A percentile compares a stretch with the other conserved stretches of the same genome.
These are phyloP conservation scores for Lactarius sanguifluus DNA, from an alignment of 768 basidiomycete genomes.

Conservation along the genomic window DNA sequence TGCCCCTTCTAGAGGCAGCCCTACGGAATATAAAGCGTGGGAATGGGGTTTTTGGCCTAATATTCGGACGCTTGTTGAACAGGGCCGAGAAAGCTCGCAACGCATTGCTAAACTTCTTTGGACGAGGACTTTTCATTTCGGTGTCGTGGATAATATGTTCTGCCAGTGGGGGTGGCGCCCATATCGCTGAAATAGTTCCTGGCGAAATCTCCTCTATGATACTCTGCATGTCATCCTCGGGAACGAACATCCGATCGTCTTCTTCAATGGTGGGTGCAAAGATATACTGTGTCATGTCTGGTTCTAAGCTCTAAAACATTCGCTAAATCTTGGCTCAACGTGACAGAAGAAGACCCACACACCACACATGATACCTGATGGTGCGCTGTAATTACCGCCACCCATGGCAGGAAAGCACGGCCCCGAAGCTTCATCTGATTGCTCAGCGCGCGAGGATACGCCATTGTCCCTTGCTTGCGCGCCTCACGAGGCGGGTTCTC, in stretches of 20 bases:
- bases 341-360: not conserved
- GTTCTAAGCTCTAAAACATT: not conserved
- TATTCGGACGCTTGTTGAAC: not conserved
- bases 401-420: not conserved
- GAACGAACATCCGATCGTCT: slow-evolving; percentile 4
- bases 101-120: not conserved
- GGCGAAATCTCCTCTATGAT: not conserved
- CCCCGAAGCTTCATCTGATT: not conserved
- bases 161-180: not conserved
- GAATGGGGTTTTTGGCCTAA: not conserved
- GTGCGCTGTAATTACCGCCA: not conserved
- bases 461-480: not conserved
- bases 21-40: not conserved
- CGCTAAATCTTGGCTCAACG: not conserved
- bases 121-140: not conserved
- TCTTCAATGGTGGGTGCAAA: not conserved
- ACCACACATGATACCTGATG: not conserved
- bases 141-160: not conserved
- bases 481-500: not conserved
- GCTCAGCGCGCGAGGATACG: not conserved
- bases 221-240: slow-evolving; percentile 1
- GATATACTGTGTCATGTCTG: not conserved
- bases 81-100: not conserved
- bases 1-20: not conserved
- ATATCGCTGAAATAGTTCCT: not conserved